Conservation (phyloP, 495 filamentous ascomycete genomes). For the Penicillium odoratum region DNA sequence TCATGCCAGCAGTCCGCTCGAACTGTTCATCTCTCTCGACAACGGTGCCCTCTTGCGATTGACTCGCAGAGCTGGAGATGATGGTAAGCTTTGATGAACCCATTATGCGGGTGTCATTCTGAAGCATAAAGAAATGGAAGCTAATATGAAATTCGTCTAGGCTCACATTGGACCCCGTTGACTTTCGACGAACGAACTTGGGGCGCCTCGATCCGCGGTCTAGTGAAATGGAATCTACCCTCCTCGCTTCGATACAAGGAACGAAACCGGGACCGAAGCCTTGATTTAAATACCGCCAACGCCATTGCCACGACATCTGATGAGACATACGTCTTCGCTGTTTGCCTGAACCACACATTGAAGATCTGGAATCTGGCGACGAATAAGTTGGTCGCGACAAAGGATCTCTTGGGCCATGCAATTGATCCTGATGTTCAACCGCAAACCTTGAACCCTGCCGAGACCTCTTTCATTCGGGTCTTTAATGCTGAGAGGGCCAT, state of each 20-base stretch:
- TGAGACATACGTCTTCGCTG: slow-evolving; percentile 72
- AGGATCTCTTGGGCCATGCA: slow-evolving; percentile 65
- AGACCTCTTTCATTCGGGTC: slow-evolving; percentile 69
- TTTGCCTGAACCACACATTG: slow-evolving; percentile 83
- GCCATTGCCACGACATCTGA: slow-evolving; percentile 65
- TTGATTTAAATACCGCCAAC: slow-evolving; percentile 64
- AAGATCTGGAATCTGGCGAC: slow-evolving; percentile 80
- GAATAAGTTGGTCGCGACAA: slow-evolving; percentile 68
- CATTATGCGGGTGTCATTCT: background rate
- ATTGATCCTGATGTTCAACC: slow-evolving; percentile 57
- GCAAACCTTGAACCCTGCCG: slow-evolving; percentile 76
- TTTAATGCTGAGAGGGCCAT: slow-evolving; percentile 55
- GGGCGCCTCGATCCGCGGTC: slow-evolving; percentile 67
- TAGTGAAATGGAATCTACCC: slow-evolving; percentile 68
- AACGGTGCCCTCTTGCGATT: slow-evolving; percentile 81
- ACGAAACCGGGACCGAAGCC: slow-evolving; percentile 58
- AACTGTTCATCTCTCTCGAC: slow-evolving; percentile 76
- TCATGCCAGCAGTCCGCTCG: slow-evolving; percentile 65
- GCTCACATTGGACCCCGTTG: slow-evolving; percentile 71
- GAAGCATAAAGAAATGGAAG: background rate
- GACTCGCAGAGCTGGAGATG: slow-evolving; percentile 61
- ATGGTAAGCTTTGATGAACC: slow-evolving; percentile 51
- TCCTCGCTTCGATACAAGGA: slow-evolving; percentile 65
- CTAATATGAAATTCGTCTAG: slow-evolving; percentile 23
- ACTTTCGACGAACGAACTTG: slow-evolving; percentile 79